These are phyloP conservation scores for Cercophora newfieldiana DNA, from an alignment of 495 filamentous ascomycete species.

Conservation along the genomic window DNA sequence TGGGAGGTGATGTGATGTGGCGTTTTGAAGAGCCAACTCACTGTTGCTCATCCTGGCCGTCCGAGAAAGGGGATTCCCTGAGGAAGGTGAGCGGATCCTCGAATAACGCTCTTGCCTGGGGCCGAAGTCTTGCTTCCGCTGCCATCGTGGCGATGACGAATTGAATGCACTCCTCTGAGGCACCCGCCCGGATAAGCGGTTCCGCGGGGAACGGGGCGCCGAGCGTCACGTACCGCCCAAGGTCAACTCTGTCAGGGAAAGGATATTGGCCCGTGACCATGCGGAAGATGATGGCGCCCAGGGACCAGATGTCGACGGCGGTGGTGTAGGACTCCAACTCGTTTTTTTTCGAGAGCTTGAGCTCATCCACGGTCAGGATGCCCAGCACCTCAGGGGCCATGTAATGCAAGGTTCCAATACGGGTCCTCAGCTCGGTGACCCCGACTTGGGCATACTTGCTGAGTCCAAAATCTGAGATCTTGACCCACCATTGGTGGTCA, in stretches of 20 bases:
- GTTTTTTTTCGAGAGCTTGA: neutral
- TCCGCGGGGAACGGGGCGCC: neutral
- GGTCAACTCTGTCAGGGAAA: neutral
- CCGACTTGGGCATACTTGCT: neutral
- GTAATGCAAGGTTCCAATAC: neutral
- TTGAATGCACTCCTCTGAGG: neutral
- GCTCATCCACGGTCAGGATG: neutral
- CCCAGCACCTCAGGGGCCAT: neutral
- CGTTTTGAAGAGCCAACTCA: too few relatives aligned
- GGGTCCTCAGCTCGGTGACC: neutral
- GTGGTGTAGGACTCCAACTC: neutral
- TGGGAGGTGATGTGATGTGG: too few relatives aligned
- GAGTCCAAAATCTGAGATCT: neutral
- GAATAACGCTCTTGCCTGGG: too few relatives aligned
- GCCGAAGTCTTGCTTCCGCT: neutral
- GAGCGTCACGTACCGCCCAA: neutral
- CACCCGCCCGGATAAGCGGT: neutral
- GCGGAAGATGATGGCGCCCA: neutral
- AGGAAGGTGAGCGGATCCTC: too few relatives aligned
- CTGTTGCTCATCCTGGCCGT: too few relatives aligned
- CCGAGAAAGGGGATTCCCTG: too few relatives aligned
- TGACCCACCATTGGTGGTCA: neutral
- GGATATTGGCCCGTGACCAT: neutral
- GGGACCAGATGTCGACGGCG: conserved; percentile 1
- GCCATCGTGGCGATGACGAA: neutral